Percentiles rank a stretch among this genome's conserved stretches.
These are phyloP conservation scores for Gnomoniopsis sp. DNA, from an alignment of 2,329 filamentous ascomycete genomes.

Conservation along the genomic window DNA sequence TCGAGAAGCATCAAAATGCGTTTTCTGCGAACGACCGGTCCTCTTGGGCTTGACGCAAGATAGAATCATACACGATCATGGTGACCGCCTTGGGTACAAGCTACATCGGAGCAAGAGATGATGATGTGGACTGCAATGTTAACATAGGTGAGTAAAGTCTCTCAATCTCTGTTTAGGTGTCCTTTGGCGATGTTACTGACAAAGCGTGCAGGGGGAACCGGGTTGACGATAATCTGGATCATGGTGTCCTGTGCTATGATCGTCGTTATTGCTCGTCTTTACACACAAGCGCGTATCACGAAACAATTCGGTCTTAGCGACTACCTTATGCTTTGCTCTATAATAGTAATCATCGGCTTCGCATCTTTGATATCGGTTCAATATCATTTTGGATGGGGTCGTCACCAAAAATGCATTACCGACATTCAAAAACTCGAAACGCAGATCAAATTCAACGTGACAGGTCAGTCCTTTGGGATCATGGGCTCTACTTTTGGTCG, in stretches of 20 bases:
- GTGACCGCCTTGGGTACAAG: not conserved
- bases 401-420: slow-evolving; percentile 5
- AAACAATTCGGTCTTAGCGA: slow-evolving; percentile 12
- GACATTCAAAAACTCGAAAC: not conserved
- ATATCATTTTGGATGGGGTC: slow-evolving; percentile 9
- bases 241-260: slow-evolving; percentile 1
- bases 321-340: slow-evolving; percentile 9
- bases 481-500: slow-evolving; percentile 9
- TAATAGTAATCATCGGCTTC: slow-evolving; percentile 1
- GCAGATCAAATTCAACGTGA: slow-evolving; percentile 8
- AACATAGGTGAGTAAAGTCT: not conserved
- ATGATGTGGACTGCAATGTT: not conserved
- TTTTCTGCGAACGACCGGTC: too few relatives aligned
- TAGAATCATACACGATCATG: not conserved
- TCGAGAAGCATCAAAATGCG: too few relatives aligned
- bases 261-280: not conserved
- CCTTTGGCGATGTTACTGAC: not conserved
- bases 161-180: not conserved
- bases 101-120: not conserved
- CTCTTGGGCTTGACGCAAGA: not conserved
- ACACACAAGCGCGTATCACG: slow-evolving; percentile 5
- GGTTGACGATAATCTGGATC: slow-evolving; percentile 5
- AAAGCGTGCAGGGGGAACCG: slow-evolving; percentile 1
- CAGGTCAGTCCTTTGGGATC: slow-evolving; percentile 10
- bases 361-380: slow-evolving; percentile 4